A percentile compares a stretch with the other conserved stretches of the same genome.
Conservation (phyloP, 73 alveolate species). For the Stentor roeselii region DNA sequence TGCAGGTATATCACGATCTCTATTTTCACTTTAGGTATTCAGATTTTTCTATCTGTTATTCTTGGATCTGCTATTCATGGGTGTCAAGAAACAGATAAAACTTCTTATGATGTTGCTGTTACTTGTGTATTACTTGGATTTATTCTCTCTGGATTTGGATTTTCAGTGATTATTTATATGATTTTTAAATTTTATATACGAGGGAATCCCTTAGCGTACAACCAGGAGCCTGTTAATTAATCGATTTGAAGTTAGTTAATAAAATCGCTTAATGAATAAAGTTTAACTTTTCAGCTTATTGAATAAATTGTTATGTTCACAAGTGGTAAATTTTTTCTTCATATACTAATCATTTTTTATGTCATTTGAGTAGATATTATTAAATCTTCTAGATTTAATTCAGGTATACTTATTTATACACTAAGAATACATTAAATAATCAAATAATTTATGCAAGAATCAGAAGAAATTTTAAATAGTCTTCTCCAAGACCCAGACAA, state of each 20-base stretch:
- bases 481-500: constrained; percentile 35
- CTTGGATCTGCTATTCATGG: background rate
- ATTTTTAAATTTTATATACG: background rate
- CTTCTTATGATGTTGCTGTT: background rate
- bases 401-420: no score
- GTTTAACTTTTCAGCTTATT: no score
- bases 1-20: constrained; percentile 10
- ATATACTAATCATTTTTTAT: no score
- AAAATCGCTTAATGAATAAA: no score
- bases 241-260: background rate
- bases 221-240: background rate
- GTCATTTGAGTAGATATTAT: no score
- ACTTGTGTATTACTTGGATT: background rate
- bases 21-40: background rate
- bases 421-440: no score
- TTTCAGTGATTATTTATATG: background rate
- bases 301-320: no score
- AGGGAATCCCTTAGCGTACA: constrained; percentile 24
- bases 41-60: background rate
- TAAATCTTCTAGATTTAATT: no score
- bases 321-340: no score
- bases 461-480: constrained; percentile 8
- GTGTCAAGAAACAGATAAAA: background rate
- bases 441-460: no score
- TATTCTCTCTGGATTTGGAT: background rate